Evolutionary conservation across 2,329 filamentous ascomycete genomes (phyloP).

Genomic region (Venturiaceae sp.): DNA sequence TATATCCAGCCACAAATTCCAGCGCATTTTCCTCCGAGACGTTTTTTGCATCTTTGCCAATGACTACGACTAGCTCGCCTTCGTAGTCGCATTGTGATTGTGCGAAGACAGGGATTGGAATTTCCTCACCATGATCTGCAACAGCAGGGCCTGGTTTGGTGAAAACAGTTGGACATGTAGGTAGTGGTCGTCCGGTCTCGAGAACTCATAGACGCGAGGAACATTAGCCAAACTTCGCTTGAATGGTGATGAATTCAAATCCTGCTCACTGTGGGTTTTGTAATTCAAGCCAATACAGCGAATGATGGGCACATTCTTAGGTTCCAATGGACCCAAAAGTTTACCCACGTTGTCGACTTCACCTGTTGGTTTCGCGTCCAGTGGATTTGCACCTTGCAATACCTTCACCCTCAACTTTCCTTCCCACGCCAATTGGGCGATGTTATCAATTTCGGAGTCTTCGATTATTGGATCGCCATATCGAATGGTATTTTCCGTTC

Average conservation of each 20-base stretch:
- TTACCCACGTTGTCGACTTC: not conserved
- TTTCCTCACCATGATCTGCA: constrained; percentile 9
- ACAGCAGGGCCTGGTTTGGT: constrained; percentile 38
- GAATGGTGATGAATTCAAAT: no score
- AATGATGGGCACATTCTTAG: constrained; percentile 44
- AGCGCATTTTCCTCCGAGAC: constrained; percentile 38
- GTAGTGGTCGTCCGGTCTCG: constrained; percentile 33
- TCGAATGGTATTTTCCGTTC: no score
- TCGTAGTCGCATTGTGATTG: no score
- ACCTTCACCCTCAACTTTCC: no score
- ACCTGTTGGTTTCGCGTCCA: no score
- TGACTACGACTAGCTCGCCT: constrained; percentile 8
- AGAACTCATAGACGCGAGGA: no score
- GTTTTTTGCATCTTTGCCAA: constrained; percentile 7
- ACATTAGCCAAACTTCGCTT: no score
- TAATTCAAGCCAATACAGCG: constrained; percentile 53
- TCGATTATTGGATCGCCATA: no score
- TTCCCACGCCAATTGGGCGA: no score
- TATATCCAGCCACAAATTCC: constrained; percentile 63
- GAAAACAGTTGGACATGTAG: constrained; percentile 41
- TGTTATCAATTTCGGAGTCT: no score
- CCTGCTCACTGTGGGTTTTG: constrained; percentile 47
- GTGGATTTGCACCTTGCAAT: no score
- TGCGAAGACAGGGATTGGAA: no score
- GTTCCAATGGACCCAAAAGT: constrained; percentile 43